A percentile compares a stretch with the other conserved stretches of the same genome.
phyloP scores from a whole-genome alignment of 2,329 filamentous ascomycete species.

The Calcarisporium arbuscula region DNA sequence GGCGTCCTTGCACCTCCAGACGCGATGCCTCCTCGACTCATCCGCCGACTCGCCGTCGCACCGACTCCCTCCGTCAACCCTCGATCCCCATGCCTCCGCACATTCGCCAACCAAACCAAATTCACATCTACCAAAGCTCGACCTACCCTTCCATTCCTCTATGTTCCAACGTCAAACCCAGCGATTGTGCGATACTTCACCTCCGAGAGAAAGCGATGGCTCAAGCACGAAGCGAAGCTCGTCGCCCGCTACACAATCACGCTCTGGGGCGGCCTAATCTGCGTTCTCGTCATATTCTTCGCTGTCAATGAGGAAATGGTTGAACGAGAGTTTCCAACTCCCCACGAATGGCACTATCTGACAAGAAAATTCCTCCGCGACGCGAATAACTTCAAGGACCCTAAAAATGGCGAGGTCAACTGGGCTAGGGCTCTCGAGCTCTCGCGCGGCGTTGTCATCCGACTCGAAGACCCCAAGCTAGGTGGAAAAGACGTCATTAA shows the following conservation, averaged over 20 bases:
- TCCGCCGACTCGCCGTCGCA: constrained; percentile 23
- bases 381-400: constrained; percentile 52
- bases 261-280: constrained; percentile 57
- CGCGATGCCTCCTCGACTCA: constrained; percentile 33
- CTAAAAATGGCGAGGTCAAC: constrained; percentile 48
- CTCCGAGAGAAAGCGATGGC: constrained; percentile 66
- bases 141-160: constrained; percentile 42
- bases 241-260: constrained; percentile 62
- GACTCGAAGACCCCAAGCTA: constrained; percentile 61
- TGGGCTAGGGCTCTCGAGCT: constrained; percentile 63
- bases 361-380: constrained; percentile 63
- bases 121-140: constrained; percentile 23
- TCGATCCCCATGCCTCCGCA: constrained; percentile 16
- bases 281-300: constrained; percentile 55
- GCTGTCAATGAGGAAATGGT: constrained; percentile 67
- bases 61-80: constrained; percentile 10
- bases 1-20: constrained; percentile 8
- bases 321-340: constrained; percentile 73
- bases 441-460: constrained; percentile 51
- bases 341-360: constrained; percentile 70
- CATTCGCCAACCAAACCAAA: constrained; percentile 21
- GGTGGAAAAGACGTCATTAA: constrained; percentile 63
- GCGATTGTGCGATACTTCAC: constrained; percentile 66
- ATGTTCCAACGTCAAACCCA: constrained; percentile 39
- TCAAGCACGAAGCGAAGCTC: constrained; percentile 64